Base-by-base conservation (phyloP, 2,329 filamentous ascomycete species). In the Alternaria infectoria region DNA sequence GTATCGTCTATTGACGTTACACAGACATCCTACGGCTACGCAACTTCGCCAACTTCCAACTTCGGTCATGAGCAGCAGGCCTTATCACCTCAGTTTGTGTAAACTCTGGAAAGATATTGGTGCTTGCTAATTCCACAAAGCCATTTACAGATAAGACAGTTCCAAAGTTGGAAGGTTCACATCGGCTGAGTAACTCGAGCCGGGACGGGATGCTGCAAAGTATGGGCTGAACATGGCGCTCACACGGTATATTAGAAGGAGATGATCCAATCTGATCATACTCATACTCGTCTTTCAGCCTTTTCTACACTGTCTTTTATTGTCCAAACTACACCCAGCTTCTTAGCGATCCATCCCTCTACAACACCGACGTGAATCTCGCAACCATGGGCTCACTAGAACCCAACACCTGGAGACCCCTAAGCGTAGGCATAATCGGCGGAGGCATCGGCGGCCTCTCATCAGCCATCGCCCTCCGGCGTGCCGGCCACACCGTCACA, bases 391-490 rank as follows among this genome's bases (percentile, higher is more conserved):
- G 32, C 21, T 26, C 23, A 7, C 44, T 6, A n/a, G 32, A 28
- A n/a, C 1, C 9, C 32, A 13, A 7, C 2, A 61, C 61, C 30
- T 76, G 72, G 72, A 61, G 78, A 52, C 59, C 56, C 25, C 66
- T 77, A 3, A 66, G 64, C 17, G 66, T 85, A 51, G 84, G 76
- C 40, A 78, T 86, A 3, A 74, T 86, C 40, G 85, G 85, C 12
- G 85, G 84, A 28, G 86, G 86, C 7, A 85, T 87, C 57, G 86
- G 86, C 23, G 86, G 86, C 43, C 77, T 88, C 51, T 82, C 81
- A 15, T 80, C 80, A 3, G 83, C 84, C 0, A 84, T 86, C 51
- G 82, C 86, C 2, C 80, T 88, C 6, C 82, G 86, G 21, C 83
- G 84, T 21, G 82, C 83, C 15, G 86, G 86, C 54, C 86, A 87